Percentiles rank a stretch among this genome's conserved stretches.
Evolutionary conservation across 2,329 filamentous ascomycete species (phyloP).

Genomic region (Talaromyces sp.): DNA sequence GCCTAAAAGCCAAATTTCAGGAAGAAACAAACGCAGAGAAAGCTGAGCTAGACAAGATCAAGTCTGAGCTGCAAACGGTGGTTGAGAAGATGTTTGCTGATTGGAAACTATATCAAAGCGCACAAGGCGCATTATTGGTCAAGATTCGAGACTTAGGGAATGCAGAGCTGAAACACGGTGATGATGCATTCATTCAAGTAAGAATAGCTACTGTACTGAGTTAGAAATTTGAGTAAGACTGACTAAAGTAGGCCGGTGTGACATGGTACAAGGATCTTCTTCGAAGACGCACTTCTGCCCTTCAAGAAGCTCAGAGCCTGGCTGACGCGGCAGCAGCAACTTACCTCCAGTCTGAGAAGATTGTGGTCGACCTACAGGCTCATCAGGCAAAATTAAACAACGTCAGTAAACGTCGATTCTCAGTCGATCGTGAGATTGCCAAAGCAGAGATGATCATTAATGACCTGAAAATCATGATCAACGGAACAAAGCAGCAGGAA

Average conservation of each 20-base stretch:
- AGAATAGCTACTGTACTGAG: neutral
- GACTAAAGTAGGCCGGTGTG: neutral
- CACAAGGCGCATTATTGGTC: neutral
- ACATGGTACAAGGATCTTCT: constrained; percentile 1
- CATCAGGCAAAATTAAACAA: neutral
- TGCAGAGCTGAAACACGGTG: neutral
- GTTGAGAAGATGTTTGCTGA: neutral
- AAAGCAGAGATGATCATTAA: neutral
- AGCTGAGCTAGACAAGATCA: neutral
- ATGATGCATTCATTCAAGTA: neutral
- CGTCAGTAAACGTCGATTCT: neutral
- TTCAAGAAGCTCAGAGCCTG: neutral
- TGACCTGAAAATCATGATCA: neutral
- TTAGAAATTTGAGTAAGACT: neutral
- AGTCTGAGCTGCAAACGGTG: neutral
- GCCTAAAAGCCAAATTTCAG: neutral
- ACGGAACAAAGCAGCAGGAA: neutral
- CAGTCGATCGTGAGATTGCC: neutral
- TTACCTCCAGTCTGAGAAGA: neutral
- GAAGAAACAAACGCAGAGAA: neutral
- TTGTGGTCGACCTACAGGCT: neutral
- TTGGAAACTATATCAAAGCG: neutral
- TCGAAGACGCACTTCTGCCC: neutral
- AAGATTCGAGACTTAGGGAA: neutral
- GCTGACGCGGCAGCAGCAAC: neutral